These are phyloP conservation scores for Plenodomus lindquistii DNA, from an alignment of 2,329 filamentous ascomycete genomes.

Conservation along the genomic window DNA sequence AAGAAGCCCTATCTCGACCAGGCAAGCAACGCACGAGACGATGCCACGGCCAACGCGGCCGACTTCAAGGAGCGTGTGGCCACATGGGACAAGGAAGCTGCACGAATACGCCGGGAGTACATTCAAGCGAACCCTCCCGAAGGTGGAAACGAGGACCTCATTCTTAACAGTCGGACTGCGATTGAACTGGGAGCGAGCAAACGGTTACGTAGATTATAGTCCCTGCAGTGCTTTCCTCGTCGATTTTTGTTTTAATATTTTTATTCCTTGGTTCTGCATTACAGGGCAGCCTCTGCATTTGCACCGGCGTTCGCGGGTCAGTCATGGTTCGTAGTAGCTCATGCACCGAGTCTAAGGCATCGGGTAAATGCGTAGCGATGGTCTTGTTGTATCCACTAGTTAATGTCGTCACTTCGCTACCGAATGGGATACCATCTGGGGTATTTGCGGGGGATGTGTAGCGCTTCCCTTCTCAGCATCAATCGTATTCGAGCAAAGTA, in stretches of 20 bases:
- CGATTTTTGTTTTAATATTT: slow-evolving; percentile 21
- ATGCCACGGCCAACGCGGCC: slow-evolving; percentile 61
- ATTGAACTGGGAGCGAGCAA: slow-evolving; percentile 44
- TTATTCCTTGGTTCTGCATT: slow-evolving; percentile 20
- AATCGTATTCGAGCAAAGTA: not conserved
- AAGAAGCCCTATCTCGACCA: slow-evolving; percentile 78
- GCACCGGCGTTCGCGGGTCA: slow-evolving; percentile 16
- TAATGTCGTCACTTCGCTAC: not conserved
- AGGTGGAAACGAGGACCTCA: slow-evolving; percentile 31
- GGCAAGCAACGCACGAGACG: slow-evolving; percentile 70
- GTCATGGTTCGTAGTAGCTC: not conserved
- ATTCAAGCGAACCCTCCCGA: slow-evolving; percentile 42
- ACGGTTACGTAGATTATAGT: slow-evolving; percentile 36
- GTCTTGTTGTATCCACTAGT: not conserved
- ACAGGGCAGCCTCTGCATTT: slow-evolving; percentile 28
- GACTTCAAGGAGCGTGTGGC: slow-evolving; percentile 65
- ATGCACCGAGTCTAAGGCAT: not conserved
- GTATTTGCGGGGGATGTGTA: slow-evolving; percentile 7
- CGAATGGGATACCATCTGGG: not conserved
- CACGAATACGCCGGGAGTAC: slow-evolving; percentile 50
- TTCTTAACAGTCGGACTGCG: slow-evolving; percentile 42
- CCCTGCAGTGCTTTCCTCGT: not conserved
- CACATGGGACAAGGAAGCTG: slow-evolving; percentile 73
- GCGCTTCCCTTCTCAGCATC: not conserved
- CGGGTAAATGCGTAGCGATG: slow-evolving; percentile 9